These are phyloP conservation scores for Hanseniaspora guilliermondii DNA, from an alignment of 805 yeast species.

Conservation along the genomic window DNA sequence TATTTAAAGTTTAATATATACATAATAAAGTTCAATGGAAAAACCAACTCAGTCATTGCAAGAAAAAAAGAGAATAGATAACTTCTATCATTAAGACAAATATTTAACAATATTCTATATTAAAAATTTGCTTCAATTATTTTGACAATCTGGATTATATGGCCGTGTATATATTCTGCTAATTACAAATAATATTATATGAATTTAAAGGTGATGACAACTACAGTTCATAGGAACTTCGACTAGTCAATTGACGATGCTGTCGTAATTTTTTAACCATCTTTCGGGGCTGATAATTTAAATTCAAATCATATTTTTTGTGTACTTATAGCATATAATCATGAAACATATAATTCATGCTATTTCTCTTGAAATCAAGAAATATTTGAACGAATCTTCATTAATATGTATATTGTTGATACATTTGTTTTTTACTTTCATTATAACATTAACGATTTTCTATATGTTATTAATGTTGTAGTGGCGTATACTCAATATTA, in stretches of 20 bases:
- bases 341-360: no score
- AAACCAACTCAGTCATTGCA: not conserved
- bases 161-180: no score
- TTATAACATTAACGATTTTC: no score
- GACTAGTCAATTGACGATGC: conserved; percentile 27
- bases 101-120: conserved; percentile 6
- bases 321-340: no score
- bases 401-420: conserved; percentile 10
- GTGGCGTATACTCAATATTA: no score
- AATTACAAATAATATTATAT: not conserved
- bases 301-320: not conserved
- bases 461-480: no score
- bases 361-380: no score
- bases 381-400: not conserved
- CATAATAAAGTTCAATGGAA: no score
- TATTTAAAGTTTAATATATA: no score
- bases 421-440: not conserved
- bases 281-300: conserved; percentile 31
- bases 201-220: conserved; percentile 26
- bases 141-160: not conserved
- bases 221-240: conserved; percentile 27
- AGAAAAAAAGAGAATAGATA: no score
- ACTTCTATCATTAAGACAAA: not conserved
- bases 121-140: conserved; percentile 5
- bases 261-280: conserved; percentile 31